Base-by-base conservation (phyloP, 768 basidiomycete genomes). In the Tulasnella sp. region DNA sequence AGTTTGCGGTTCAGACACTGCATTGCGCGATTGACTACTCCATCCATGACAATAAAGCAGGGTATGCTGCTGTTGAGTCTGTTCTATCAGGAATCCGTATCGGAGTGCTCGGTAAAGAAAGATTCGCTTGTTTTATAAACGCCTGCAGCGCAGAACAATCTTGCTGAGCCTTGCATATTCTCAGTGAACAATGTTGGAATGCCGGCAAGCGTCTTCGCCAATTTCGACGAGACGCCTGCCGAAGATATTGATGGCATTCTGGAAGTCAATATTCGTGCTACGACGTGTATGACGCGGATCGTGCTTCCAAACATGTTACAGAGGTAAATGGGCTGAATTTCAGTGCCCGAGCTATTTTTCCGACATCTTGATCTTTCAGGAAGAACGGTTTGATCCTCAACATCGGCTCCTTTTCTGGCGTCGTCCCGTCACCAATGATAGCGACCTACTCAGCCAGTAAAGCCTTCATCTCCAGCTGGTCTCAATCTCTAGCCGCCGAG, bases 111-210 rank as follows among this genome's bases (percentile, higher is more conserved):
- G 83, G 91, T 88, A 65, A 62, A 80, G 71, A 7, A 15, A 5
- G 34, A 15, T 38, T 5, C 34, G 5, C 15, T 15, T 13, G 26
- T 24, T 15, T 27, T 17, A 56, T 58, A 7, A 48, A 21, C 56
- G 27, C 7, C 21, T 58, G 34, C 34, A 38, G 5, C 34, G 34
- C 7, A 15, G 7, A 38, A 7, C 34, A 38, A 47, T 41, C 26
- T 1, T 21, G 10, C 0, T 26, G 9, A 17, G 4, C 47, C 3
- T 10, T 30, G 15, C 9, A 5, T 38, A 44, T n/a, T 19, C n/a
- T 24, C 65, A 93, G 92, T 99, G 45, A 98, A 98, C 75, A 96
- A 96, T 65, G 95, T 93, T 64, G 95, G 95, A 51, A 85, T 83
- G 70, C 93, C 91, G 1, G 89, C 94, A 68, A 70, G 77, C n/a